phyloP scores from a whole-genome alignment of 2,329 filamentous ascomycete genomes.

The Penicillium sp. region DNA sequence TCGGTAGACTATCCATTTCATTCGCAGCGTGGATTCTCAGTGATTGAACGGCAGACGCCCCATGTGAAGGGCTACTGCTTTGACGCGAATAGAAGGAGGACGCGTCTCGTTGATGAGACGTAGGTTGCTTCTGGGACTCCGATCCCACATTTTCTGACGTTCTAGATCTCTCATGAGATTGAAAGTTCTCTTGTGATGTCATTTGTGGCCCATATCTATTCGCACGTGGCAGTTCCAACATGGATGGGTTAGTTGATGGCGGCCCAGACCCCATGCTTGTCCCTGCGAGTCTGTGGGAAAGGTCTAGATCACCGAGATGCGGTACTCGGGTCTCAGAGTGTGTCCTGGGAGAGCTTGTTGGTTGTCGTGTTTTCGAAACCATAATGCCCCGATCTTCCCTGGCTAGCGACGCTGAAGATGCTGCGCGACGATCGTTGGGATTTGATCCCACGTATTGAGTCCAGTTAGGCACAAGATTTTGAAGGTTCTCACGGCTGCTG shows the following conservation, averaged over 20 bases:
- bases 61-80: constrained; percentile 12
- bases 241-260: constrained; percentile 19
- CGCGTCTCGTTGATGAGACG: constrained; percentile 8
- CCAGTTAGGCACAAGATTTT: constrained; percentile 10
- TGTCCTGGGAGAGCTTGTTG: constrained; percentile 9
- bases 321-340: constrained; percentile 19
- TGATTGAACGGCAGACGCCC: constrained; percentile 4
- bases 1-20: not conserved
- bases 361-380: constrained; percentile 24
- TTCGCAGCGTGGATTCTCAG: constrained; percentile 4
- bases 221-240: constrained; percentile 16
- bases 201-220: constrained; percentile 11
- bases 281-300: constrained; percentile 26
- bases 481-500: not conserved
- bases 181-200: constrained; percentile 14
- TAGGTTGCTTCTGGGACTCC: not conserved
- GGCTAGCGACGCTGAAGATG: constrained; percentile 17
- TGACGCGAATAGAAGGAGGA: constrained; percentile 29
- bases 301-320: constrained; percentile 29
- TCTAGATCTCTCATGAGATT: constrained; percentile 1
- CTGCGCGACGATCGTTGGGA: not conserved
- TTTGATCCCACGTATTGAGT: constrained; percentile 9
- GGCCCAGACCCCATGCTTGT: constrained; percentile 19
- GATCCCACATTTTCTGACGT: not conserved
- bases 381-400: constrained; percentile 15